Evolutionary conservation across 768 basidiomycete genomes (phyloP), one percentile per base, ranked within the genome.

Genomic region (Leccinum variicolor): DNA sequence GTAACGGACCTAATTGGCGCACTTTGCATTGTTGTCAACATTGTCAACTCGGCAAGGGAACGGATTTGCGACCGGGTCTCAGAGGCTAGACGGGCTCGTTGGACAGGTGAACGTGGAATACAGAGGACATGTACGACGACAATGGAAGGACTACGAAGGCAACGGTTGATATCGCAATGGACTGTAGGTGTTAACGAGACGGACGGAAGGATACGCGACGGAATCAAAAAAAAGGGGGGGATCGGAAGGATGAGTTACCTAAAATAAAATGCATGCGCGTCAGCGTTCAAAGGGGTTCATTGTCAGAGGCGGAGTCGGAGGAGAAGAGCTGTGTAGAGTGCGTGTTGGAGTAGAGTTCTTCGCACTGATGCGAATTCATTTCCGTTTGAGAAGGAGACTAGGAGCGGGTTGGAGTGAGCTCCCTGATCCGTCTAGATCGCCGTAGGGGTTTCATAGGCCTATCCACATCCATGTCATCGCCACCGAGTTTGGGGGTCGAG

Each of bases 371-470:
- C 56, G 62, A 59, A 58, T 65, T 74, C 69, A 73, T 74, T 63
- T 74, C 71, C 73, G 72, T 62, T 60, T 62, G 60, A 57, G 58
- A 62, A 61, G 62, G 60, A 63, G 60, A 64, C 61, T 62, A 61
- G 64, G 63, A 67, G 53, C 53, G 61, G 54, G 47, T 45, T 56
- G 59, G 64, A 63, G 69, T 62, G 60, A 63, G 25, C 49, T 63
- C 63, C 63, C 70, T 62, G 63, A 62, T 67, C 67, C 64, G 68
- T 56, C 63, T 56, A 60, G 72, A 69, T 64, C 66, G 64, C 64
- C 72, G 72, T 52, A 73, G 63, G 60, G 72, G 73, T 70, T 72
- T 75, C 67, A 74, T 65, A 57, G 70, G 72, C 23, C 72, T 73
- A 61, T 70, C 66, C 54, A 74, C 61, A 14, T 53, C 55, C 66